Evolutionary conservation across 1,284 basidiomycete genomes (phyloP), one percentile per base, ranked within the genome.

Genomic region (Tilletia caries): DNA sequence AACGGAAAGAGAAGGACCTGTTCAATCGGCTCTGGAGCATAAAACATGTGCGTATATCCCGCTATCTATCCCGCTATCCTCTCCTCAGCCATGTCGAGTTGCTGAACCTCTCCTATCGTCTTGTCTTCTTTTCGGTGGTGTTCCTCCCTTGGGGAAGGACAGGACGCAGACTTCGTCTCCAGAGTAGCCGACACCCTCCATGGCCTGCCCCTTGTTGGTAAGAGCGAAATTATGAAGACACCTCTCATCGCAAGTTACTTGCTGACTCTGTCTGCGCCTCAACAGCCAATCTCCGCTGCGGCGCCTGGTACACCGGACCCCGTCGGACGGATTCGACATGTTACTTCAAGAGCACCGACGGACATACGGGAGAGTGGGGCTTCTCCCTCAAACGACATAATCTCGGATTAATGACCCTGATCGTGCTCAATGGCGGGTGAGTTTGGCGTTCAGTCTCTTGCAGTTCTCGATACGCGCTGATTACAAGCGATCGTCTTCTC

Each of bases 261-360:
- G 48, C 48, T 50, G 48, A 50, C 48, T 20, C 48, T 50, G 10
- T 50, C 20, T 27, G 12, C 20, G 12, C 2, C 20, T n/a, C 20
- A 5, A 60, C 78, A 91, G 93, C 94, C 2, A 98, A 98, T 82
- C 87, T 95, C 77, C 88, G 95, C 25, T 97, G 94, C 77, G 95
- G 95, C 0, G 91, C 91, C 3, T 98, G 95, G 95, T 98, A 97
- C 83, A 89, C 91, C 6, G 87, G 92, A 75, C 91, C 93, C 3
- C 83, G 41, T 78, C 85, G 54, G 23, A 68, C 76, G 1, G 64
- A 68, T 3, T 85, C 87, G 0, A 76, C 76, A 3, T 91, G 91
- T 15, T 98, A 98, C 86, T 98, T 97, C 88, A 98, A 98, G 84
- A 95, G 93, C 0, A 97, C 95, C 0, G 95, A 98, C 78, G 95